Evolutionary conservation across 441 rosid species (phyloP).

Genomic region (Pelargonium australe): DNA sequence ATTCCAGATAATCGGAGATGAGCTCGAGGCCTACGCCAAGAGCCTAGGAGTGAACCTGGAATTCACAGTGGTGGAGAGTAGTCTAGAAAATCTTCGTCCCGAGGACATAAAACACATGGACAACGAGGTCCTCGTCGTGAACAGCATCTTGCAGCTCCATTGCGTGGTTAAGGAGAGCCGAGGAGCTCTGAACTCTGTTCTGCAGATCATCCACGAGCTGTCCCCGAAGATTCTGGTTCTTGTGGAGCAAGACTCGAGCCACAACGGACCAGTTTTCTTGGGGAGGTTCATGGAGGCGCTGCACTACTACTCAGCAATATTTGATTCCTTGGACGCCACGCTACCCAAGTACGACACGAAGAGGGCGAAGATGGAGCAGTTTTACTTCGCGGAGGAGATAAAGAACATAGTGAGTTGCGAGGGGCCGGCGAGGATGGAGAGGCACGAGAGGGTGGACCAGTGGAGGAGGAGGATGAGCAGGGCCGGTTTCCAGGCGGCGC

Average conservation of each 20-base stretch:
- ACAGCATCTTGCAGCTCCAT: constrained; percentile 58
- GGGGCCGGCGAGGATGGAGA: constrained; percentile 47
- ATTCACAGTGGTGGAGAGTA: constrained; percentile 43
- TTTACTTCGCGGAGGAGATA: constrained; percentile 57
- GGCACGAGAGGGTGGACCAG: constrained; percentile 57
- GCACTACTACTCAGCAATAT: constrained; percentile 55
- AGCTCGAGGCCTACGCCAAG: constrained; percentile 36
- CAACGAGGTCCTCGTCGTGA: constrained; percentile 46
- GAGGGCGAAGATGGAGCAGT: constrained; percentile 60
- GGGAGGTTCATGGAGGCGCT: constrained; percentile 64
- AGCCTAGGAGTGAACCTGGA: constrained; percentile 32
- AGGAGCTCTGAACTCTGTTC: constrained; percentile 53
- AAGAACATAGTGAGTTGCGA: constrained; percentile 62
- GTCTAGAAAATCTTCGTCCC: constrained; percentile 36
- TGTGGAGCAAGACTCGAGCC: constrained; percentile 60
- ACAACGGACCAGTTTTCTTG: constrained; percentile 54
- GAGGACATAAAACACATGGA: constrained; percentile 33
- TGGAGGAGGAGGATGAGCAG: constrained; percentile 70
- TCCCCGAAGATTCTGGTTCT: constrained; percentile 43
- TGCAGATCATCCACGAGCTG: constrained; percentile 45
- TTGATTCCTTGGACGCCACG: constrained; percentile 46
- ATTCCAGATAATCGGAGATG: constrained; percentile 33
- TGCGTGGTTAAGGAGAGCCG: constrained; percentile 63
- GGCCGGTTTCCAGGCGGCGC: constrained; percentile 60
- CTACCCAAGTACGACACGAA: constrained; percentile 54